A percentile compares a stretch with the other conserved stretches of the same genome.
Evolutionary conservation across 352 stramenopile genomes (phyloP).

Genomic region (Plasmopara muralis): DNA sequence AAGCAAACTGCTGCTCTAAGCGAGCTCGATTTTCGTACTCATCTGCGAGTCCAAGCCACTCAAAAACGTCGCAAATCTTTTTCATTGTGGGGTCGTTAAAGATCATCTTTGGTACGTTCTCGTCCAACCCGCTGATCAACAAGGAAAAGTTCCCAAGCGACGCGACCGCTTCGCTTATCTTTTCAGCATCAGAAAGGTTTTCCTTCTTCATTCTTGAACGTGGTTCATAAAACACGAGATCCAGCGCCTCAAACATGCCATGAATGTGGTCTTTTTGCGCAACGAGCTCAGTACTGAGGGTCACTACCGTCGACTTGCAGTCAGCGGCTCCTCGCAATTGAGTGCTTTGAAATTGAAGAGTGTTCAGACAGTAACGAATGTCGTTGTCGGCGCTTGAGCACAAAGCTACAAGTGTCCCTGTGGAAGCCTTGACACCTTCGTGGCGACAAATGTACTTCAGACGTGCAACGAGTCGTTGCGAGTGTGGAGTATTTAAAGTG

Average conservation of each 20-base stretch:
- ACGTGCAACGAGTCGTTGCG: slow-evolving; percentile 84
- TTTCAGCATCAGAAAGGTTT: slow-evolving; percentile 24
- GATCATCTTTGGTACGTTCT: slow-evolving; percentile 84
- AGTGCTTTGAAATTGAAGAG: slow-evolving; percentile 91
- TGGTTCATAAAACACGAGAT: slow-evolving; percentile 69
- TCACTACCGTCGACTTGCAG: slow-evolving; percentile 11
- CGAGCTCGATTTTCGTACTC: slow-evolving; percentile 54
- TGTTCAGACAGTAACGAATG: slow-evolving; percentile 94
- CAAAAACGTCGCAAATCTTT: slow-evolving; percentile 72
- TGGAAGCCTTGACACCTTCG: slow-evolving; percentile 81
- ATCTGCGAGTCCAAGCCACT: slow-evolving; percentile 81
- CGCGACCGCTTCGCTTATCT: slow-evolving; percentile 62
- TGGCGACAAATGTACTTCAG: slow-evolving; percentile 89
- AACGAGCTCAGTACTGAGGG: slow-evolving; percentile 32
- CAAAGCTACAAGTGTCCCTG: slow-evolving; percentile 51
- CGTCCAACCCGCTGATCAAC: slow-evolving; percentile 82
- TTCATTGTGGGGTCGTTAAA: slow-evolving; percentile 88
- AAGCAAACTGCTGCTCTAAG: slow-evolving; percentile 65
- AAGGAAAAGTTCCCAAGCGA: slow-evolving; percentile 73
- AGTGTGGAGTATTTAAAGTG: slow-evolving; percentile 80
- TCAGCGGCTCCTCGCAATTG: slow-evolving; percentile 22
- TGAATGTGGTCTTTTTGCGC: slow-evolving; percentile 54
- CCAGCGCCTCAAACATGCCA: slow-evolving; percentile 57
- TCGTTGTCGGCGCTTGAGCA: slow-evolving; percentile 79
- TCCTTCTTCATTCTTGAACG: slow-evolving; percentile 43